Evolutionary conservation across 805 yeast species (phyloP).

Genomic region (Jamesozyma lodderae): DNA sequence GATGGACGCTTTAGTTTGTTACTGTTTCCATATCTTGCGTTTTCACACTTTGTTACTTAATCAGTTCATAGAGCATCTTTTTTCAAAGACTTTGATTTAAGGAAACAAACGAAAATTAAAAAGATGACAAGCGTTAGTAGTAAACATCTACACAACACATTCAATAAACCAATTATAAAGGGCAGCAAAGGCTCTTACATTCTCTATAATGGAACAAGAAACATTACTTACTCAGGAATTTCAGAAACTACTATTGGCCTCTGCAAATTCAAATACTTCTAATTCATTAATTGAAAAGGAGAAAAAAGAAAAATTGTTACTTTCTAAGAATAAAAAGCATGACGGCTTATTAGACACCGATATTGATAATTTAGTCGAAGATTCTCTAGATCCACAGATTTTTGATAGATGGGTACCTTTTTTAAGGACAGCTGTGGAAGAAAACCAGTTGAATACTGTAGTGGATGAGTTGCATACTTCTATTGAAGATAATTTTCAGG

Average conservation of each 20-base stretch:
- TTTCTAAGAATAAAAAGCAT: not conserved
- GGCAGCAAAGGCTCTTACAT: too few relatives aligned
- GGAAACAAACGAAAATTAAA: not conserved
- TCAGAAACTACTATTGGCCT: slow-evolving; percentile 22
- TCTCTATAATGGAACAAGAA: slow-evolving; percentile 21
- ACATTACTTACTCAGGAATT: slow-evolving; percentile 22
- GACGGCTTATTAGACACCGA: not conserved
- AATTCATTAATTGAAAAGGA: slow-evolving; percentile 6
- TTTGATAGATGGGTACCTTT: slow-evolving; percentile 31
- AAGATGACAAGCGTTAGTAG: not conserved
- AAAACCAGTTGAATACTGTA: slow-evolving; percentile 15
- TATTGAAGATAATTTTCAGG: slow-evolving; percentile 29
- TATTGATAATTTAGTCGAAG: slow-evolving; percentile 7
- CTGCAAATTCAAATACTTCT: slow-evolving; percentile 7
- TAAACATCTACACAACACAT: not conserved
- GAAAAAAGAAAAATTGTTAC: slow-evolving; percentile 2
- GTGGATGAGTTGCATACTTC: slow-evolving; percentile 26
- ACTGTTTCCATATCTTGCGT: too few relatives aligned
- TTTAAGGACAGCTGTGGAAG: slow-evolving; percentile 23
- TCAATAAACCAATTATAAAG: too few relatives aligned
- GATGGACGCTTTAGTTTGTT: too few relatives aligned
- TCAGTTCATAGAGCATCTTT: too few relatives aligned
- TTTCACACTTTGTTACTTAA: too few relatives aligned
- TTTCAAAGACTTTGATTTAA: not conserved
- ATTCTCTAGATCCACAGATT: slow-evolving; percentile 20